Evolutionary conservation across 1,139 yeast species (phyloP), one percentile per base, ranked within the genome.

Genomic region (Protomyces arabidopsidicola): DNA sequence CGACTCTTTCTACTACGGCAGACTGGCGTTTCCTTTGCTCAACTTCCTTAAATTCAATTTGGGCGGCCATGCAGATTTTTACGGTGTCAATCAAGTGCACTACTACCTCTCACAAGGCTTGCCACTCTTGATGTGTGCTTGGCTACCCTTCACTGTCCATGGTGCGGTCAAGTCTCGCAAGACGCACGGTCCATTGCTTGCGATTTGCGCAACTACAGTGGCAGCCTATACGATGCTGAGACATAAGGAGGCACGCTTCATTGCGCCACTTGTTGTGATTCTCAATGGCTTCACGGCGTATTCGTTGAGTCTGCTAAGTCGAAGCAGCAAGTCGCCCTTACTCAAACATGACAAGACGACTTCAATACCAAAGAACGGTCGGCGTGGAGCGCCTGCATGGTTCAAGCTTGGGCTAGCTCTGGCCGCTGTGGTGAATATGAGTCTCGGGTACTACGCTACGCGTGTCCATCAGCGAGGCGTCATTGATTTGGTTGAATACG

Each of bases 181-280:
- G 1, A 54, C 72, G 16, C 67, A 70, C 16, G 60, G 73, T 9
- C 66, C 72, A 0, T 65, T 74, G 12, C 61, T 77, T 14, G 66
- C 72, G 1, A 74, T 80, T 0, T 69, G 80, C 0, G 53, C 78
- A 0, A 60, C 79, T 1, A 84, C 86, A 48, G 65, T 87, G 0
- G 64, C 75, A 0, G 76, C 80, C 0, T 90, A 87, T 69, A 88
- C 97, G 0, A 65, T 77, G 1, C 81, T 93, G 20, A 77, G 81
- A 14, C 99, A 95, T 74, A 95, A 95, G 73, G 99, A 95, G 72
- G 87, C 90, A 70, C 80, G 98, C 56, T 95, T 95, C 72, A 79
- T 93, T n/a, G 88, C 86, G 70, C 96, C 95, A 1, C 73, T 93
- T 63, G 86, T 89, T 74, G 98, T 98, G 1, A 71, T 90, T 1